Conservation (phyloP, 345 rosid species). For the Boechera divaricarpa region DNA sequence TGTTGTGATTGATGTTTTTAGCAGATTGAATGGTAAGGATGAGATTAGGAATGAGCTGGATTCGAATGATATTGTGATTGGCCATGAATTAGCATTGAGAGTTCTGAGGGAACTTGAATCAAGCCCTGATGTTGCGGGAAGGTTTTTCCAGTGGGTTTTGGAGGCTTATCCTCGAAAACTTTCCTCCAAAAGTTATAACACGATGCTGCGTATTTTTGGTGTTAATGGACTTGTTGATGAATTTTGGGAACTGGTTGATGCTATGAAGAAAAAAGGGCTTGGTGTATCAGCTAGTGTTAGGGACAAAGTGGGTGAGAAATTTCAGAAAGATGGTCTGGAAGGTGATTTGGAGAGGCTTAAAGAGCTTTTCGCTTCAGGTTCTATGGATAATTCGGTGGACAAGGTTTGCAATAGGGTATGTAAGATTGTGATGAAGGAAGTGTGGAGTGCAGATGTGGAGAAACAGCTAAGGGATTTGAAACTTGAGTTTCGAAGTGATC, state of each 20-base stretch:
- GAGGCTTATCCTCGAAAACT: constrained; percentile 52
- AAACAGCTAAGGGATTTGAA: constrained; percentile 53
- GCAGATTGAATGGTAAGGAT: constrained; percentile 44
- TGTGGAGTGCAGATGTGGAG: constrained; percentile 75
- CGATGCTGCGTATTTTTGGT: constrained; percentile 70
- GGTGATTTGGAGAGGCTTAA: constrained; percentile 65
- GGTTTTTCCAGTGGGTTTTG: constrained; percentile 72
- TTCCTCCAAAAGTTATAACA: constrained; percentile 70
- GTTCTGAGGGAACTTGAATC: constrained; percentile 58
- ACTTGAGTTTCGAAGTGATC: constrained; percentile 48
- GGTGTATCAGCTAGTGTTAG: constrained; percentile 72
- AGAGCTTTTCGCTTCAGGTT: constrained; percentile 67
- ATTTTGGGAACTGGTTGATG: constrained; percentile 73
- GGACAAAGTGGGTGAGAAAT: constrained; percentile 59
- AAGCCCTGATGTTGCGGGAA: constrained; percentile 64
- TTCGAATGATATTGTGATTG: constrained; percentile 50
- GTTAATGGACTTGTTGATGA: constrained; percentile 62
- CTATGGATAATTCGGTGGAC: constrained; percentile 58
- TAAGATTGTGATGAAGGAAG: constrained; percentile 70
- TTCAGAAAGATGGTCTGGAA: constrained; percentile 62
- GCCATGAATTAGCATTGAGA: constrained; percentile 59
- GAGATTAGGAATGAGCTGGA: constrained; percentile 63
- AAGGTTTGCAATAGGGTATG: constrained; percentile 62
- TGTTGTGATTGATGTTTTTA: constrained; percentile 52
- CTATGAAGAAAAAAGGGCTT: constrained; percentile 80